Base-by-base conservation (phyloP, 169 alveolate species). In the Eimeria necatrix region DNA sequence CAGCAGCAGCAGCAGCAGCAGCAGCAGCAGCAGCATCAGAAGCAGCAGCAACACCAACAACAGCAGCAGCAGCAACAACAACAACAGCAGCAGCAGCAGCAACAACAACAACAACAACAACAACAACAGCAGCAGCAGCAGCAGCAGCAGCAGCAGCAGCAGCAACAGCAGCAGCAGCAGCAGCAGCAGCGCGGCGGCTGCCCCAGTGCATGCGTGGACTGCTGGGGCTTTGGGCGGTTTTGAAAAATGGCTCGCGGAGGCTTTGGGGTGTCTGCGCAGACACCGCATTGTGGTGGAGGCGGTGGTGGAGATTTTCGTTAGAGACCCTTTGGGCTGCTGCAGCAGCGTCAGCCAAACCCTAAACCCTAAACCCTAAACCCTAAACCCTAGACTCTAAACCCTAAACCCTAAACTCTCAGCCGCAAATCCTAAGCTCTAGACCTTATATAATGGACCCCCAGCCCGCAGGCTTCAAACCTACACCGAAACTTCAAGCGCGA, bases 201-300 rank as follows among this genome's bases (percentile, higher is more conserved):
- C 52, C n/a, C 53, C 84, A 41, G 18, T 41, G 48, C 84, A 73
- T 73, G 84, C 84, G 26, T 73, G 84, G 84, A 51, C 84, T 3
- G 56, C 84, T 9, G 84, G 84, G 22, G 52, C 24, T 41, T 41
- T 73, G 56, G 84, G 84, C 53, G 53, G n/a, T 20, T 24, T 73
- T 20, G 53, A 73, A 26, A 10, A 41, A 46, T 46, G 84, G 53
- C 52, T 73, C 18, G 84, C 56, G 18, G 84, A n/a, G 18, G 84
- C 84, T 9, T 41, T 73, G 48, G 84, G 26, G 56, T 73, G 48
- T 41, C 48, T 73, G 24, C 84, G 84, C 24, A 22, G n/a, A 9
- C 53, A 73, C 12, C n/a, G 53, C 20, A 22, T 24, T 1, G 26
- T 73, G 26, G n/a, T 73, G 56, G 53, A 73, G 26, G 48, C 84